Evolutionary conservation across 2,329 filamentous ascomycete species (phyloP).

Genomic region (Rutstroemia sydowiana): DNA sequence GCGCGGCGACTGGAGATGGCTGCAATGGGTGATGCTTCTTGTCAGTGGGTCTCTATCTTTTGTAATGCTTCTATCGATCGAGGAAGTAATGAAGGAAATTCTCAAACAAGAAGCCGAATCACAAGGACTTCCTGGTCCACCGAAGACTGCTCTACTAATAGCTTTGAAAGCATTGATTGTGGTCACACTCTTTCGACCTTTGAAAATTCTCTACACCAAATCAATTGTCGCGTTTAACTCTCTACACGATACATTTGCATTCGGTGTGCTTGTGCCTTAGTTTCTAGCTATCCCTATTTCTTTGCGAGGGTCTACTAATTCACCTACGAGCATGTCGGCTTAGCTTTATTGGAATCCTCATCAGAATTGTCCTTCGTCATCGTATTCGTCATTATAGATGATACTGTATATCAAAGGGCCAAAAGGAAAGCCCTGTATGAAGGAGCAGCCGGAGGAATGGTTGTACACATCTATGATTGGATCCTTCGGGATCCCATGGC

Average conservation of each 20-base stretch:
- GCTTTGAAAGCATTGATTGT: neutral
- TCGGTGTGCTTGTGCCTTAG: neutral
- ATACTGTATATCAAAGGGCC: neutral
- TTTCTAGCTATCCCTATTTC: neutral
- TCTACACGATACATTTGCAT: neutral
- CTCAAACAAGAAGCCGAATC: neutral
- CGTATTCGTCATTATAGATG: neutral
- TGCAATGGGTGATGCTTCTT: neutral
- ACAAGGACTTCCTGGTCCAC: neutral
- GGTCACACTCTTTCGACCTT: neutral
- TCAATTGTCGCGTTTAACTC: neutral
- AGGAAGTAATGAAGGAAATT: neutral
- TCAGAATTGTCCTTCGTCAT: neutral
- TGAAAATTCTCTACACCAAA: neutral
- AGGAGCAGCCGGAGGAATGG: neutral
- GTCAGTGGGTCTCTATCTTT: neutral
- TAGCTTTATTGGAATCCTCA: neutral
- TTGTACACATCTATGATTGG: conserved; percentile 34
- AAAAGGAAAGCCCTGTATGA: neutral
- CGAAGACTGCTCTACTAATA: neutral
- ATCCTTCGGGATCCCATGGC: conserved; percentile 41
- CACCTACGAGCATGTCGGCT: neutral
- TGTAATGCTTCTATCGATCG: neutral
- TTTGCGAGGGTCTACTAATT: neutral
- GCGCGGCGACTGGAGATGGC: neutral